phyloP scores from a whole-genome alignment of 257 asterid genomes.

The Coffea eugenioides region DNA sequence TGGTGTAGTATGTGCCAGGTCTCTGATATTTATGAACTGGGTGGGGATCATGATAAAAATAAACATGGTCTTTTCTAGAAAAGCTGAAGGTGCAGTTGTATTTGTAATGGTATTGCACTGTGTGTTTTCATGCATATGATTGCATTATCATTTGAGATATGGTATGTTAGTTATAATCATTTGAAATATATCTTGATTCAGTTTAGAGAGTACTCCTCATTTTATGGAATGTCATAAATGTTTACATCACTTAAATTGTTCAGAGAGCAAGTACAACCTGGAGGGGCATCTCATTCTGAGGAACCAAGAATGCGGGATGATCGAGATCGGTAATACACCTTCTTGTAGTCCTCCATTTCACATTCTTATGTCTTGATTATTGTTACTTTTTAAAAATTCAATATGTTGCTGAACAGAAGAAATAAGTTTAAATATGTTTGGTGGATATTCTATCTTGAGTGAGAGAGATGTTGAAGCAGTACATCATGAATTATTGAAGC shows the following conservation, averaged over 20 bases:
- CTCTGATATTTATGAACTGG: not conserved
- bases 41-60: no score
- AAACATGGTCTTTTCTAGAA: no score
- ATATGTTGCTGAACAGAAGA: not conserved
- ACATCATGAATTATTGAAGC: no score
- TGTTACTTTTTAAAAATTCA: not conserved
- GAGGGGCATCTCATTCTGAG: slow-evolving; percentile 80
- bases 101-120: not conserved
- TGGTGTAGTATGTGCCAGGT: not conserved
- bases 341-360: not conserved
- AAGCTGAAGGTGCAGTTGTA: no score
- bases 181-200: not conserved
- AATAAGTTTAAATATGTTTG: not conserved
- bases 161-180: not conserved
- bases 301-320: slow-evolving; percentile 85
- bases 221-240: not conserved
- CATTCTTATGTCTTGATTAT: not conserved
- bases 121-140: not conserved
- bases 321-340: slow-evolving; percentile 53
- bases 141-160: not conserved
- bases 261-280: slow-evolving; percentile 81
- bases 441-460: not conserved
- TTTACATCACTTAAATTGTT: slow-evolving; percentile 14
- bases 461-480: no score
- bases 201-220: not conserved